phyloP scores from a whole-genome alignment of 108 stramenopile species.

The Skeletonema menzelii region DNA sequence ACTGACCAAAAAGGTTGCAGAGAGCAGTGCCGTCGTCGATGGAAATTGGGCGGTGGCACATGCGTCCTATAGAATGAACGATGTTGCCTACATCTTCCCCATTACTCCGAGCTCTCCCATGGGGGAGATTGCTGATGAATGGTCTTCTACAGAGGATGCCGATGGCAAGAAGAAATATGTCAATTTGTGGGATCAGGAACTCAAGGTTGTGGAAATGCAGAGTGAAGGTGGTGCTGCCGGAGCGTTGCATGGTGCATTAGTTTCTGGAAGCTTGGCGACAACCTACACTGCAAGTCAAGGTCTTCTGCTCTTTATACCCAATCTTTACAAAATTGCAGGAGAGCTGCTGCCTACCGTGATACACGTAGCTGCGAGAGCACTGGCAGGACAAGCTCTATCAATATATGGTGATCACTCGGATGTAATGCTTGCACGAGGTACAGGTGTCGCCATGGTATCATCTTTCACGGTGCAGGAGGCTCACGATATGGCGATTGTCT shows the following conservation, averaged over 20 bases:
- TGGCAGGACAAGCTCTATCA: constrained; percentile 60
- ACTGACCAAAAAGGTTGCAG: background rate
- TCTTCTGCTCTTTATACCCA: constrained; percentile 61
- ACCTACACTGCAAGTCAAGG: constrained; percentile 67
- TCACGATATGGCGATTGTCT: constrained; percentile 65
- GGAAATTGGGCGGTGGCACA: constrained; percentile 53
- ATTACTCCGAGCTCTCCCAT: constrained; percentile 60
- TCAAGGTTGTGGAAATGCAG: constrained; percentile 66
- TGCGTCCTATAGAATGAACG: constrained; percentile 64
- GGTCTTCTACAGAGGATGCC: constrained; percentile 43
- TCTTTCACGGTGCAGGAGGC: constrained; percentile 68
- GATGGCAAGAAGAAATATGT: constrained; percentile 38
- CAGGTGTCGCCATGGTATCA: constrained; percentile 59
- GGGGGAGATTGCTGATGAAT: constrained; percentile 69
- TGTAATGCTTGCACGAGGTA: constrained; percentile 63
- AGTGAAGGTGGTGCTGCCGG: constrained; percentile 65
- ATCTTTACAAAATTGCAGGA: constrained; percentile 70
- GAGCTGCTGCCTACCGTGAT: constrained; percentile 66
- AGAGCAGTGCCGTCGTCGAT: background rate
- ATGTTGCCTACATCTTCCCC: constrained; percentile 68
- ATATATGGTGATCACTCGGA: constrained; percentile 71
- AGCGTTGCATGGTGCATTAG: constrained; percentile 61
- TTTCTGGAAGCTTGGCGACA: constrained; percentile 58
- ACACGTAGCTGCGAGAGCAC: constrained; percentile 62
- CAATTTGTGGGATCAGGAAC: constrained; percentile 62